A percentile compares a stretch with the other conserved stretches of the same genome.
Evolutionary conservation across 1,284 basidiomycete genomes (phyloP).

Genomic region (Sphagnurus paluster): DNA sequence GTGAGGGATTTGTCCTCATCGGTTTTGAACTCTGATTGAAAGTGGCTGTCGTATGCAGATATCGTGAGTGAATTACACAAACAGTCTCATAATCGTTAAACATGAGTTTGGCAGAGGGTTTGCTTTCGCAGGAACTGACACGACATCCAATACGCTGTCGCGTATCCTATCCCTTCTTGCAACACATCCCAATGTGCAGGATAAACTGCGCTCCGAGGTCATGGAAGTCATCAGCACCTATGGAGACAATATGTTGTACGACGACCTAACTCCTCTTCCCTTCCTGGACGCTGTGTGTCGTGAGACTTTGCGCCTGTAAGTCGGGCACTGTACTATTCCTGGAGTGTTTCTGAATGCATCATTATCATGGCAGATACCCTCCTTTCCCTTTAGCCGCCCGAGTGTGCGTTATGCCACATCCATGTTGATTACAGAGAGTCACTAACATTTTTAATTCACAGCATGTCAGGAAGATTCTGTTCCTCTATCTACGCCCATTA

Average conservation of each 20-base stretch:
- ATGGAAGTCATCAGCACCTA: too few relatives aligned
- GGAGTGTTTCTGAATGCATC: background rate
- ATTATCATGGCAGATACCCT: background rate
- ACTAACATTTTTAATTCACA: background rate
- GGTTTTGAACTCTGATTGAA: too few relatives aligned
- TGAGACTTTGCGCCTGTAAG: conserved; percentile 12
- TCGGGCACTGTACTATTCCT: too few relatives aligned
- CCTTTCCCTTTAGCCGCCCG: background rate
- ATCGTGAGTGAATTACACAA: background rate
- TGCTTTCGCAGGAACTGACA: too few relatives aligned
- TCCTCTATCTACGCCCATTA: conserved; percentile 36
- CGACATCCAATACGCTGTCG: too few relatives aligned
- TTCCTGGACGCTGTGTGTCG: conserved; percentile 8
- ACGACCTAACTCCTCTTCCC: conserved; percentile 6
- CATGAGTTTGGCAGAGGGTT: background rate
- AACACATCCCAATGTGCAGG: too few relatives aligned
- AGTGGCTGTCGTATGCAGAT: too few relatives aligned
- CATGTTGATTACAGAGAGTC: background rate
- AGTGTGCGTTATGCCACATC: background rate
- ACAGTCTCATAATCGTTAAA: background rate
- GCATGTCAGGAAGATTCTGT: conserved; percentile 22
- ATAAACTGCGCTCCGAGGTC: too few relatives aligned
- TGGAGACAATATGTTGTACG: too few relatives aligned
- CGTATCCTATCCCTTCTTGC: too few relatives aligned
- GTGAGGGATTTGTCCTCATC: too few relatives aligned